Percentiles rank a stretch among this genome's conserved stretches.
phyloP scores from a whole-genome alignment of 2,329 filamentous ascomycete genomes.

The Fusarium circinatum region DNA sequence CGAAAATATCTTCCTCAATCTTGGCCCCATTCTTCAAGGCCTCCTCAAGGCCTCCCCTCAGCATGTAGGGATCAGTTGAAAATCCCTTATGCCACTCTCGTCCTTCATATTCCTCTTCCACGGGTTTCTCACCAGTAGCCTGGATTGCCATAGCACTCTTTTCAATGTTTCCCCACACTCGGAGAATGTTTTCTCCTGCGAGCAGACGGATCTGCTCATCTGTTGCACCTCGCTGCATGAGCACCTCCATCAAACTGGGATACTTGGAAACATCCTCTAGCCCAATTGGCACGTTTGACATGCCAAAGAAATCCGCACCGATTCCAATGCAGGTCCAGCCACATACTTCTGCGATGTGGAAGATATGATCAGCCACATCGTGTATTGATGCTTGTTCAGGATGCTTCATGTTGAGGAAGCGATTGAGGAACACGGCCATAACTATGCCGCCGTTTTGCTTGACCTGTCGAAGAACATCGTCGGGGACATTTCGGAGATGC shows the following conservation, averaged over 20 bases:
- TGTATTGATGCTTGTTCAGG: constrained; percentile 47
- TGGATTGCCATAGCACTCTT: constrained; percentile 39
- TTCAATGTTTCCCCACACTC: constrained; percentile 46
- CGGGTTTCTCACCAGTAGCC: constrained; percentile 35
- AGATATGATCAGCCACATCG: constrained; percentile 50
- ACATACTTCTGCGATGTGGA: constrained; percentile 43
- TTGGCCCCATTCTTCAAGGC: constrained; percentile 20
- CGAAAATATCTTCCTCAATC: constrained; percentile 10
- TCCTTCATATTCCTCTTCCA: constrained; percentile 45
- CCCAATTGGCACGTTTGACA: constrained; percentile 41
- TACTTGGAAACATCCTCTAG: constrained; percentile 51
- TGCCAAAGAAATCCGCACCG: constrained; percentile 51
- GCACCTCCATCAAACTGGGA: constrained; percentile 46
- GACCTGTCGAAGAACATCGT: constrained; percentile 51
- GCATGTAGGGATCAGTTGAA: constrained; percentile 40
- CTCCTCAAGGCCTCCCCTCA: constrained; percentile 30
- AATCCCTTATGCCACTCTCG: constrained; percentile 44
- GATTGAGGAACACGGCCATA: constrained; percentile 54
- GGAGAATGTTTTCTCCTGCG: constrained; percentile 45
- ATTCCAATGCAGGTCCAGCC: constrained; percentile 53
- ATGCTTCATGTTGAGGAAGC: constrained; percentile 47
- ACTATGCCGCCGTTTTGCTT: constrained; percentile 52
- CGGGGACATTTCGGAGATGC: constrained; percentile 54
- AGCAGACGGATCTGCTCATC: constrained; percentile 44
- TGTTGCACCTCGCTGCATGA: constrained; percentile 46